Percentiles rank a stretch among this genome's conserved stretches.
phyloP scores from a whole-genome alignment of 805 yeast species.

The Candida silvatica region DNA sequence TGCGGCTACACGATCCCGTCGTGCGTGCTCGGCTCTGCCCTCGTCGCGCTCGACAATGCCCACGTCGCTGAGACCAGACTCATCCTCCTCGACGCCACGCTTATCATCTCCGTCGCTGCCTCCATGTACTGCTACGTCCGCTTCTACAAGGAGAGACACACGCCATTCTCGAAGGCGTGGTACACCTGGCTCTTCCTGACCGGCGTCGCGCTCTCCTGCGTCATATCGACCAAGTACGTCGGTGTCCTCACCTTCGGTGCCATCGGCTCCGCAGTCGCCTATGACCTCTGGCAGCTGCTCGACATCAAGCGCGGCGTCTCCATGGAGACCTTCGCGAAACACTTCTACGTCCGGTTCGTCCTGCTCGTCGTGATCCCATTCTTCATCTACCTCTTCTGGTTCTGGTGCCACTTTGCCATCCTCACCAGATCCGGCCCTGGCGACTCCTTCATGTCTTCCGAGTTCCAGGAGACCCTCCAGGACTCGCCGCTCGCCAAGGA shows the following conservation, averaged over 20 bases:
- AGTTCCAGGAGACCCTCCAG: slow-evolving; percentile 84
- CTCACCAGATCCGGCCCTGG: slow-evolving; percentile 91
- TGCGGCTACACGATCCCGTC: slow-evolving; percentile 73
- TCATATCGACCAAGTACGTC: slow-evolving; percentile 91
- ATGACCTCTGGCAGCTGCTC: slow-evolving; percentile 83
- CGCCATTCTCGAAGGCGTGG: slow-evolving; percentile 69
- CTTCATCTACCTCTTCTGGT: slow-evolving; percentile 78
- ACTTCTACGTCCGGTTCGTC: slow-evolving; percentile 65
- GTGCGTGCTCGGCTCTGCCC: slow-evolving; percentile 62
- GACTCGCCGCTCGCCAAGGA: slow-evolving; percentile 72
- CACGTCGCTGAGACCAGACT: slow-evolving; percentile 86
- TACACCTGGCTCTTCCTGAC: slow-evolving; percentile 81
- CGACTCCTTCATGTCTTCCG: slow-evolving; percentile 88
- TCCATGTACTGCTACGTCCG: slow-evolving; percentile 72
- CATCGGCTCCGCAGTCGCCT: slow-evolving; percentile 77
- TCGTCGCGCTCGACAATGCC: slow-evolving; percentile 84
- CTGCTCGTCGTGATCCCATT: slow-evolving; percentile 76
- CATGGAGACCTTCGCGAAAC: slow-evolving; percentile 48
- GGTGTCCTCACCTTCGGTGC: slow-evolving; percentile 89
- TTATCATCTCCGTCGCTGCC: slow-evolving; percentile 74
- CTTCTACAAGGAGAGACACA: slow-evolving; percentile 60
- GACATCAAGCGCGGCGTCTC: slow-evolving; percentile 64
- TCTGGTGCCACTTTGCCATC: slow-evolving; percentile 80
- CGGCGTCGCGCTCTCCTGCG: slow-evolving; percentile 82
- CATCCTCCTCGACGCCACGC: slow-evolving; percentile 85